Conservation (phyloP, 495 filamentous ascomycete species). For the Evansstolkia leycettana region DNA sequence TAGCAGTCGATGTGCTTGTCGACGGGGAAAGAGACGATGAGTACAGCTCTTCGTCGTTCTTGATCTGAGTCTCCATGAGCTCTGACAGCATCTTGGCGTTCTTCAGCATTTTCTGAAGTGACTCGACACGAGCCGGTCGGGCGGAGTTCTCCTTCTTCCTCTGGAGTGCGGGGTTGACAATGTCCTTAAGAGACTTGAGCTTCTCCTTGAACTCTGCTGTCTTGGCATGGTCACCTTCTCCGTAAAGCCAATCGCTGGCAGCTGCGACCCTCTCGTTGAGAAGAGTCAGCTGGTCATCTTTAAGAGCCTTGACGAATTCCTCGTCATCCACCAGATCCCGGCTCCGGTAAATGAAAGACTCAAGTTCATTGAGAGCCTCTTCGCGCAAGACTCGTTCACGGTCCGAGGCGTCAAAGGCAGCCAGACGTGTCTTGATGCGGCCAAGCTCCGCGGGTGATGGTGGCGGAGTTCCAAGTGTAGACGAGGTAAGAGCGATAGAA, state of each 20-base stretch:
- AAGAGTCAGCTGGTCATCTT: constrained; percentile 42
- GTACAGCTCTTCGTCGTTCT: constrained; percentile 27
- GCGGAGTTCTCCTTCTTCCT: constrained; percentile 54
- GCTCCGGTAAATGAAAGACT: constrained; percentile 83
- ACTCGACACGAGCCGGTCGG: constrained; percentile 52
- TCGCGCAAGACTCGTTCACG: constrained; percentile 61
- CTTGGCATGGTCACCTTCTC: constrained; percentile 63
- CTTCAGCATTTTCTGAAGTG: constrained; percentile 48
- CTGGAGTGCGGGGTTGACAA: constrained; percentile 56
- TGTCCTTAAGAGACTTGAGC: constrained; percentile 57
- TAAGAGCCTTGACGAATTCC: constrained; percentile 58
- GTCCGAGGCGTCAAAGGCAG: constrained; percentile 77
- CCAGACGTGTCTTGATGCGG: constrained; percentile 58
- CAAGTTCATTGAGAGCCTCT: constrained; percentile 83
- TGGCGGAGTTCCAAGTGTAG: constrained; percentile 46
- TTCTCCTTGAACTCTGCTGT: constrained; percentile 57
- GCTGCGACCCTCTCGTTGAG: constrained; percentile 54
- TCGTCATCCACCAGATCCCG: constrained; percentile 70
- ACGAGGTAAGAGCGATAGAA: constrained; percentile 49
- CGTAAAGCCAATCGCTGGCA: constrained; percentile 83
- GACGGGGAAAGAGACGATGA: constrained; percentile 23
- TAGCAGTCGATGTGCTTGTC: constrained; percentile 9
- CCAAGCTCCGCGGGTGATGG: constrained; percentile 44
- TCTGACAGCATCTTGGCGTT: constrained; percentile 36
- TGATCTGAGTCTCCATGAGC: constrained; percentile 29